Percentiles rank a stretch among this genome's conserved stretches.
Conservation (phyloP, 805 yeast genomes). For the Saccharomycopsis javanensis region DNA sequence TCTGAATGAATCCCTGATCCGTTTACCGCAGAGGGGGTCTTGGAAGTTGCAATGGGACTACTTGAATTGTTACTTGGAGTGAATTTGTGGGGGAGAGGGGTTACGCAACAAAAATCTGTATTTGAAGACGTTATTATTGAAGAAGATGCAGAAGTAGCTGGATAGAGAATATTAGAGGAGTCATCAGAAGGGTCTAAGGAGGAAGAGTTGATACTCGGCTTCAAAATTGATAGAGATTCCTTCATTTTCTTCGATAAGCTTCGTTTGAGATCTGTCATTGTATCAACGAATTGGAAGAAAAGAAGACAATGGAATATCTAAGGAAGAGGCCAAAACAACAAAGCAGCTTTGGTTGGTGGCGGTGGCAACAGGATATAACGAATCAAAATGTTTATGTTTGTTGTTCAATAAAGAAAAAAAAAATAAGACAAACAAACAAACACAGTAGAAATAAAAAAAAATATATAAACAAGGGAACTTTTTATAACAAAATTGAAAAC, state of each 20-base stretch:
- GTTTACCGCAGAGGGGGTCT: not conserved
- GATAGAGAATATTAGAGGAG: not conserved
- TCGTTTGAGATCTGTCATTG: constrained; percentile 12
- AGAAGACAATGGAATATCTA: too few relatives aligned
- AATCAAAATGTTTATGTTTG: not conserved
- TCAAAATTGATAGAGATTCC: not conserved
- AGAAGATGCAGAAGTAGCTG: not conserved
- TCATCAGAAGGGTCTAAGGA: not conserved
- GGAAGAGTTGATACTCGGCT: not conserved
- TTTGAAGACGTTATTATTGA: not conserved
- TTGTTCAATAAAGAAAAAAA: not conserved
- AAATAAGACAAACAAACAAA: not conserved
- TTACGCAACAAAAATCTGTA: not conserved
- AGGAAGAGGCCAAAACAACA: too few relatives aligned
- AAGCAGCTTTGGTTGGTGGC: too few relatives aligned
- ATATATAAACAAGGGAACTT: not conserved
- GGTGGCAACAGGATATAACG: too few relatives aligned
- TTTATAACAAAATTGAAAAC: not conserved
- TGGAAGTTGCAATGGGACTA: not conserved
- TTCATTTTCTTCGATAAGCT: constrained; percentile 12
- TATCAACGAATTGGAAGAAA: too few relatives aligned
- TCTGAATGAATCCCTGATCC: too few relatives aligned
- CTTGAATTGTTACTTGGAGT: not conserved
- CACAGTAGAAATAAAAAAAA: not conserved
- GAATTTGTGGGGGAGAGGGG: not conserved